Conservation (phyloP, 805 yeast species). For the Cyberlindnera euphorbiiphila region DNA sequence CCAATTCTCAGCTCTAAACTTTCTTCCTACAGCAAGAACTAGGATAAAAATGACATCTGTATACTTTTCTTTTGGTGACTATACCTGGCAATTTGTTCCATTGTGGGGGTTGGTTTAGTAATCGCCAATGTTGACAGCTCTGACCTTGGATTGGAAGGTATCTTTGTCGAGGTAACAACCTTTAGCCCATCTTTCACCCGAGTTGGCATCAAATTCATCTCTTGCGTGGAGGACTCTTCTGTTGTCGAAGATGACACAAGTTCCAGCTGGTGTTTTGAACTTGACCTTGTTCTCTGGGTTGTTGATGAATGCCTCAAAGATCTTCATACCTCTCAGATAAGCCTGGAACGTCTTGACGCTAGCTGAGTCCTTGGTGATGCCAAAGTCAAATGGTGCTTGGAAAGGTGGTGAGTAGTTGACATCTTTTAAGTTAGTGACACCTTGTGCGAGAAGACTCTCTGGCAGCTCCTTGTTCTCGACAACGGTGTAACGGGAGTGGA, state of each 20-base stretch:
- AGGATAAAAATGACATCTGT: too few relatives aligned
- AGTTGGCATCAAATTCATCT: conserved; percentile 40
- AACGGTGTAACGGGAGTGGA: conserved; percentile 56
- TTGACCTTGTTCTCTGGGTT: conserved; percentile 51
- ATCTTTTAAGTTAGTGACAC: conserved; percentile 40
- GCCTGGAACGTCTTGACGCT: conserved; percentile 45
- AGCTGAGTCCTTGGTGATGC: conserved; percentile 41
- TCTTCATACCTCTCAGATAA: conserved; percentile 52
- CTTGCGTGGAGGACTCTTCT: conserved; percentile 70
- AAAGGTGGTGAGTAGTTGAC: conserved; percentile 79
- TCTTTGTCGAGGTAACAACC: conserved; percentile 76
- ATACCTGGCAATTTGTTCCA: too few relatives aligned
- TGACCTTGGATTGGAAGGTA: conserved; percentile 57
- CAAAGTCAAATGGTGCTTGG: conserved; percentile 71
- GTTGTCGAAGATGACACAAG: conserved; percentile 67
- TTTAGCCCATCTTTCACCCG: conserved; percentile 63
- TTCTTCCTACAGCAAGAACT: too few relatives aligned
- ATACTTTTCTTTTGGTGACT: too few relatives aligned
- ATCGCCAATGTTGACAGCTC: conserved; percentile 24
- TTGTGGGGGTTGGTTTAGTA: too few relatives aligned
- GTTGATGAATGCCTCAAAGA: conserved; percentile 58
- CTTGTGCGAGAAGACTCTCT: conserved; percentile 15
- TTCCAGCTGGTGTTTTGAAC: conserved; percentile 51
- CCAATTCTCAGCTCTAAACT: too few relatives aligned
- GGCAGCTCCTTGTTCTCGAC: conserved; percentile 44